Conservation (phyloP, 441 rosid species). For the Erodium chrysanthum region DNA sequence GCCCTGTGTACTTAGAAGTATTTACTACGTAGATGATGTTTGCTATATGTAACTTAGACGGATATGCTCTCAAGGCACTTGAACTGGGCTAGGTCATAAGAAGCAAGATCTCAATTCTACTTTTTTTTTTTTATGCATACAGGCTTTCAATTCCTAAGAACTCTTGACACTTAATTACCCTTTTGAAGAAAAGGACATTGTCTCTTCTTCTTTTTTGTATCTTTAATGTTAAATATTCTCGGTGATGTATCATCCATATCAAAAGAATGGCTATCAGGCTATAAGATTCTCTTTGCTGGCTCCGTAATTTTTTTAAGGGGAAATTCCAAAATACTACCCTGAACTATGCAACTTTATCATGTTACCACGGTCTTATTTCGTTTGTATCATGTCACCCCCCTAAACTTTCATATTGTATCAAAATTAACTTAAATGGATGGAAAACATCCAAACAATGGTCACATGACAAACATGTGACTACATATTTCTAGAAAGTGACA, state of each 20-base stretch:
- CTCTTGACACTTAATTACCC: background rate
- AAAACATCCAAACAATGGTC: too few relatives aligned
- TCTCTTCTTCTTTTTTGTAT: background rate
- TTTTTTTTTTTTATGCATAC: background rate
- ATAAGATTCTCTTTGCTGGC: background rate
- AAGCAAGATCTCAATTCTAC: background rate
- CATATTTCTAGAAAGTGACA: too few relatives aligned
- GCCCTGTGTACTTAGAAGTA: background rate
- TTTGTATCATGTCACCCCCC: too few relatives aligned
- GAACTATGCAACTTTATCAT: too few relatives aligned
- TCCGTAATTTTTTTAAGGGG: background rate
- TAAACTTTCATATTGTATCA: too few relatives aligned
- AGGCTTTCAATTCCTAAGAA: background rate
- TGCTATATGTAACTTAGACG: background rate
- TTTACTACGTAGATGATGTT: background rate
- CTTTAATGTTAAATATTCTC: background rate
- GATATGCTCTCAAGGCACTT: background rate
- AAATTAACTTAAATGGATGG: too few relatives aligned
- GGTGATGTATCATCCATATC: background rate
- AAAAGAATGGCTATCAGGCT: background rate
- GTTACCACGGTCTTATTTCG: too few relatives aligned
- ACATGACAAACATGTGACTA: too few relatives aligned
- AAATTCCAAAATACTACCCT: too few relatives aligned
- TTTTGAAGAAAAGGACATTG: background rate
- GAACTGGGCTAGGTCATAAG: background rate